Evolutionary conservation across 2,329 filamentous ascomycete species (phyloP), one percentile per base, ranked within the genome.

Genomic region (Venturia effusa): DNA sequence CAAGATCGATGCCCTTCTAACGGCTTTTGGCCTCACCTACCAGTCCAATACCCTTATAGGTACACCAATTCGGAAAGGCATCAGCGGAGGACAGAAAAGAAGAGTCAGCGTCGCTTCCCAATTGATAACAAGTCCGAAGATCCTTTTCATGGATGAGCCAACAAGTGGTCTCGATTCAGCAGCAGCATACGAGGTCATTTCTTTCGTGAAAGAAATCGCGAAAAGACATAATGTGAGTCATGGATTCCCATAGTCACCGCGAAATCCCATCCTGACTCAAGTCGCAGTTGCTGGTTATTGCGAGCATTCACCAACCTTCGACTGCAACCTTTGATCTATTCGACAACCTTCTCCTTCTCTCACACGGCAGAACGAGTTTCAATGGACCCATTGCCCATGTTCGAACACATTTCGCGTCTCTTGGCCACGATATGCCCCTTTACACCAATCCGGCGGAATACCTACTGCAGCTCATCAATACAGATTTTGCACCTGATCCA

Each of bases 31-130:
- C 15, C 82, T 96, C 2, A 79, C 81, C 32, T 79, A 81, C 1
- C 89, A 92, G 71, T 81, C 85, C 1, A 78, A 89, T 66, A 87
- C 86, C 3, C 76, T 95, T 55, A 86, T 95, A 67, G 91, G 91
- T 43, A 95, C 91, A 0, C 88, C 90, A 0, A 88, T 94, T 67
- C 83, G 85, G 13, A 94, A 92, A 74, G 91, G 91, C 17, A 85
- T 96, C 65, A 90, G 87, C 67, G 91, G 91, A 60, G 91, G 90
- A 1, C 90, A 96, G 77, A 95, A 94, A 78, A 82, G 89, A 45
- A 82, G 91, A 61, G 81, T 93, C 8, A 89, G 88, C 68, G 86
- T 95, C 5, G 90, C 90, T 0, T 89, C 88, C 66, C 89, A 91
- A 71, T 81, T 96, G 41, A 89, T 95, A 70, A 93, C 90, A 1